Conservation (phyloP, 75 land plant species). For the Selaginella tamariscina region DNA sequence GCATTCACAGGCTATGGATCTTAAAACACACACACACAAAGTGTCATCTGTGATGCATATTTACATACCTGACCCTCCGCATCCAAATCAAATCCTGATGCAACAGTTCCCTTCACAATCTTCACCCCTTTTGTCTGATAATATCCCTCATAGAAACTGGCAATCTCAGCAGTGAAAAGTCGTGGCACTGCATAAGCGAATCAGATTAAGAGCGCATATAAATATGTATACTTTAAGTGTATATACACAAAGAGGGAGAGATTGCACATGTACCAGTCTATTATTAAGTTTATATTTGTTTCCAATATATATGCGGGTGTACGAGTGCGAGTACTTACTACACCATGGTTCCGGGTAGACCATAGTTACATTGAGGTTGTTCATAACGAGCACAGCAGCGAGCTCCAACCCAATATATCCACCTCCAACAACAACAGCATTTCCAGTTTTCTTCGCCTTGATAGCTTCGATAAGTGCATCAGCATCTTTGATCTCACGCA, state of each 20-base stretch:
- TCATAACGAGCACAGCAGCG: slow-evolving; percentile 59
- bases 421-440: slow-evolving; percentile 76
- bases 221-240: too few relatives aligned
- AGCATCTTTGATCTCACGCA: slow-evolving; percentile 93
- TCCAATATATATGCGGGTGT: background rate
- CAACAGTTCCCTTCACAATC: slow-evolving; percentile 86
- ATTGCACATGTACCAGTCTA: background rate
- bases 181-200: slow-evolving; percentile 65
- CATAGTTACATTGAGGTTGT: slow-evolving; percentile 82
- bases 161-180: slow-evolving; percentile 76
- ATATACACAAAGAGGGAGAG: too few relatives aligned
- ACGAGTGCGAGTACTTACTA: slow-evolving; percentile 49
- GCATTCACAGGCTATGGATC: slow-evolving; percentile 1
- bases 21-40: slow-evolving; percentile 1
- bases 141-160: slow-evolving; percentile 93
- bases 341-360: slow-evolving; percentile 97
- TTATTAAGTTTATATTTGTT: background rate
- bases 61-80: slow-evolving; percentile 55
- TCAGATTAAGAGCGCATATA: background rate
- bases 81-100: slow-evolving; percentile 64
- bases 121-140: slow-evolving; percentile 67
- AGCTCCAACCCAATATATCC: slow-evolving; percentile 98
- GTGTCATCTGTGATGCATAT: background rate
- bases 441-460: slow-evolving; percentile 53
- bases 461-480: slow-evolving; percentile 68